These are phyloP conservation scores for Berberis vulgaris DNA, from an alignment of 164 flowering plant species.

Conservation along the genomic window DNA sequence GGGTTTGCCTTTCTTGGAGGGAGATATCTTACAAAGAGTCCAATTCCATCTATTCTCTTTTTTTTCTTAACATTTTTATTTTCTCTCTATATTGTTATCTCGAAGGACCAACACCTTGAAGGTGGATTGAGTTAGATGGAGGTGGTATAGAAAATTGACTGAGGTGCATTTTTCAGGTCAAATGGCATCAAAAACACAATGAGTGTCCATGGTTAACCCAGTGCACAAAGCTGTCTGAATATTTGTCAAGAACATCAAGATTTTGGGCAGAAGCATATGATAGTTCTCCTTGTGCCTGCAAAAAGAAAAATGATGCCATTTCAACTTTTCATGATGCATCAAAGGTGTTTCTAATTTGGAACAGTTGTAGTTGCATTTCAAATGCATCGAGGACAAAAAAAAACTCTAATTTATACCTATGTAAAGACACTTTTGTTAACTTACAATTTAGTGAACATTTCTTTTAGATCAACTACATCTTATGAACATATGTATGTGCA, in stretches of 20 bases:
- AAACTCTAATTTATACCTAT: not conserved
- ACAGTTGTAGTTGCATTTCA: too few relatives aligned
- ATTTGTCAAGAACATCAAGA: constrained; percentile 23
- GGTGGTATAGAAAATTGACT: constrained; percentile 2
- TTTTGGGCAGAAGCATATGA: constrained; percentile 13
- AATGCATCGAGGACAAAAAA: not conserved
- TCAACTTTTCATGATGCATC: too few relatives aligned
- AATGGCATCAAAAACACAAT: constrained; percentile 25
- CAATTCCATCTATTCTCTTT: not conserved
- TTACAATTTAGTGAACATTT: too few relatives aligned
- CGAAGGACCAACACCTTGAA: constrained; percentile 31
- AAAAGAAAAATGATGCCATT: not conserved
- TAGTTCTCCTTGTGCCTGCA: constrained; percentile 35
- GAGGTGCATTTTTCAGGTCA: not conserved
- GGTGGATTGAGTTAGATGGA: constrained; percentile 16
- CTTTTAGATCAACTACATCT: too few relatives aligned
- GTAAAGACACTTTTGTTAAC: not conserved
- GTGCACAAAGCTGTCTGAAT: constrained; percentile 38
- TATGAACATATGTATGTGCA: too few relatives aligned
- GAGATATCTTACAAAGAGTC: constrained; percentile 15
- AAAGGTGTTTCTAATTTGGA: too few relatives aligned
- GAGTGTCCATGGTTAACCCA: constrained; percentile 62
- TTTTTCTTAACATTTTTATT: constrained; percentile 1
- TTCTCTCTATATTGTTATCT: constrained; percentile 7
- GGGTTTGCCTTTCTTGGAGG: not conserved